These are phyloP conservation scores for Solanum hybrid DNA, from an alignment of 305 asterid species.

Conservation along the genomic window DNA sequence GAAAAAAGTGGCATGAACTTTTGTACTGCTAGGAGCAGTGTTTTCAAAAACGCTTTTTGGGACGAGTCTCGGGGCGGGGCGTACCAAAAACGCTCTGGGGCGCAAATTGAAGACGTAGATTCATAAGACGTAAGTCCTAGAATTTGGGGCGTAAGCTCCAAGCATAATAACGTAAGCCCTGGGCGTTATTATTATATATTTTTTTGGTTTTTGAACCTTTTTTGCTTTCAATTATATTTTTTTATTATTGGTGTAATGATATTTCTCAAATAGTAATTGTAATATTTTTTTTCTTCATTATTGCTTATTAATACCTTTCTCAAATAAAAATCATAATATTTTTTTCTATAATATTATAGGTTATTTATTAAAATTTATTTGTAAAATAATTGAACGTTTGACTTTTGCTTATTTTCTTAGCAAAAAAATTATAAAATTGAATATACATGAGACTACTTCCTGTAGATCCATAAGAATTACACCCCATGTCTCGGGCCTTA, in stretches of 20 bases:
- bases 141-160: background rate
- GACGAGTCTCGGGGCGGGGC: background rate
- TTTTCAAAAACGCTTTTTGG: background rate
- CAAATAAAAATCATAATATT: background rate
- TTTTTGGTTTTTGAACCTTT: background rate
- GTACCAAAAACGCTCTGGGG: background rate
- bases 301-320: background rate
- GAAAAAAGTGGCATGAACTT: background rate
- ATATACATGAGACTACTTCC: background rate
- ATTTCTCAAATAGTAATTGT: background rate
- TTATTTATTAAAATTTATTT: no score
- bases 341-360: no score
- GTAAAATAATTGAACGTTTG: background rate
- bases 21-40: background rate
- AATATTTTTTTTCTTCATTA: background rate
- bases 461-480: background rate
- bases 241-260: background rate
- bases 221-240: background rate
- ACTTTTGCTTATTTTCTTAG: background rate
- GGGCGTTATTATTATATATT: background rate
- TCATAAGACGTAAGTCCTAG: background rate
- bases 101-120: background rate
- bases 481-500: background rate
- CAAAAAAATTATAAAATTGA: background rate
- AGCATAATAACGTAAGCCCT: background rate